These are phyloP conservation scores for Hyaloscypha finlandica DNA, from an alignment of 495 filamentous ascomycete species.

Conservation along the genomic window DNA sequence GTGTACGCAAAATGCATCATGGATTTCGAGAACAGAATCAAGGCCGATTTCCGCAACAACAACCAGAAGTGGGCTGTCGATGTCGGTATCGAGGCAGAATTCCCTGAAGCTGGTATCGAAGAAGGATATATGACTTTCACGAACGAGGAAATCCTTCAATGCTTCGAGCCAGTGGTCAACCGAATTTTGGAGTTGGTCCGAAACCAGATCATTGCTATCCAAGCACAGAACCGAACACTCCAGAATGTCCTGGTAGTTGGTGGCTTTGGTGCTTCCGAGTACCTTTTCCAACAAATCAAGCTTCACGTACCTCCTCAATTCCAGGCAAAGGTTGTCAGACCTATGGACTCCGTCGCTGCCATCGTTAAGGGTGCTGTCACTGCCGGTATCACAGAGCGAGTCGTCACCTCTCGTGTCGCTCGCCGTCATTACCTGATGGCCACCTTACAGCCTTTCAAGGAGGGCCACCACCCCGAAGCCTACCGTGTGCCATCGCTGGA, in stretches of 20 bases:
- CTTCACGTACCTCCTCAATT: constrained; percentile 80
- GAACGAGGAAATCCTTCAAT: constrained; percentile 77
- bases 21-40: constrained; percentile 80
- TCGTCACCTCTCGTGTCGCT: constrained; percentile 96
- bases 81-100: constrained; percentile 76
- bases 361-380: constrained; percentile 79
- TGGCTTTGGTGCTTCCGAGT: constrained; percentile 75
- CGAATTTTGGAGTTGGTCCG: constrained; percentile 71
- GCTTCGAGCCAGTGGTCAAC: constrained; percentile 74
- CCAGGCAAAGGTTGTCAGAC: constrained; percentile 75
- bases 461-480: constrained; percentile 96
- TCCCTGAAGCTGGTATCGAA: constrained; percentile 74
- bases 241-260: constrained; percentile 76
- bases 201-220: constrained; percentile 78
- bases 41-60: constrained; percentile 80
- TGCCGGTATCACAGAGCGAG: constrained; percentile 92
- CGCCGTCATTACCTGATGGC: constrained; percentile 99
- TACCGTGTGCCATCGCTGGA: constrained; percentile 96
- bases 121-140: constrained; percentile 84
- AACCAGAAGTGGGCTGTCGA: constrained; percentile 78
- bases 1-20: constrained; percentile 81
- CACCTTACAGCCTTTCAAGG: constrained; percentile 97
- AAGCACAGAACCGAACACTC: constrained; percentile 69
- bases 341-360: constrained; percentile 76
- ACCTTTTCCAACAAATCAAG: constrained; percentile 80